Conservation (phyloP, 176 grass and related monocot genomes). For the Avena sativa region DNA sequence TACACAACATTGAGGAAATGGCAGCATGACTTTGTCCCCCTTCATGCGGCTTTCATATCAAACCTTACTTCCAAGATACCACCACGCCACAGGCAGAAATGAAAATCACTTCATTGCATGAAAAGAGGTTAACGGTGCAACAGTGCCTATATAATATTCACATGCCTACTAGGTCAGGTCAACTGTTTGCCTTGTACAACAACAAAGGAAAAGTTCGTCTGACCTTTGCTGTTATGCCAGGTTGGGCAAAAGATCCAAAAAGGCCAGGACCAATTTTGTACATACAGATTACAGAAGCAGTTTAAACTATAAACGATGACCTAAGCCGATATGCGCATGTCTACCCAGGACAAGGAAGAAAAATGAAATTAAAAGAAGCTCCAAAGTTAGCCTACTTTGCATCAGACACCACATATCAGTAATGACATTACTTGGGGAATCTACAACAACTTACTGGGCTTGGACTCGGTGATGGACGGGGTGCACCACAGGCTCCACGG, state of each 20-base stretch:
- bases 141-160: neutral
- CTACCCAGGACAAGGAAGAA: neutral
- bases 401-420: conserved; percentile 47
- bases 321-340: neutral
- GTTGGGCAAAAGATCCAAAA: neutral
- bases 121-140: conserved; percentile 1
- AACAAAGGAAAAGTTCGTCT: conserved; percentile 2
- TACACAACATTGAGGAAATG: conserved; percentile 12
- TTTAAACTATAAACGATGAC: neutral
- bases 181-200: neutral
- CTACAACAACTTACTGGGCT: conserved; percentile 82
- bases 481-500: conserved; percentile 81
- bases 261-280: neutral
- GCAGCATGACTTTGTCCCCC: neutral
- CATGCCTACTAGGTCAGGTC: neutral
- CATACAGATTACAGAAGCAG: conserved; percentile 12
- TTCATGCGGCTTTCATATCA: neutral
- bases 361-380: neutral
- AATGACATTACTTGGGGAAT: conserved; percentile 57
- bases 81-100: neutral
- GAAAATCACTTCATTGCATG: neutral
- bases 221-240: neutral
- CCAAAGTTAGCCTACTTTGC: neutral
- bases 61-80: neutral
- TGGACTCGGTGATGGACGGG: conserved; percentile 83